Base-by-base conservation (phyloP, 805 yeast species). In the Candida sithepensis region DNA sequence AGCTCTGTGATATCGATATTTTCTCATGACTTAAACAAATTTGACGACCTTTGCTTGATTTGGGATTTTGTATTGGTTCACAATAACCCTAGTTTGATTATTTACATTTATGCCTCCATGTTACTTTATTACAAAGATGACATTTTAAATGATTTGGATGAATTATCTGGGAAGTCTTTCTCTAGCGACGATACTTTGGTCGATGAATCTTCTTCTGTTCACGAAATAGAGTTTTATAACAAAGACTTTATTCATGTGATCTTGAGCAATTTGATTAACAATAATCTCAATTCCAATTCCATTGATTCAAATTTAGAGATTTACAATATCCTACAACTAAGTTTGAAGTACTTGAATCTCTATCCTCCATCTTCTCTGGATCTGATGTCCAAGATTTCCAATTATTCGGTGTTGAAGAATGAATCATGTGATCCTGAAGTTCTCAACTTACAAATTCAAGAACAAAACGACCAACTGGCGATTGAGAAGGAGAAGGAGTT, bases 1-100 rank as follows among this genome's bases (percentile, higher is more conserved):
- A 85, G 96, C 18, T 78, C 92, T 1, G 69, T 92, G 1, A 71
- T 92, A 32, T 89, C 98, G 1, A 56, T 88, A 41, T 88, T 83
- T 61, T 71, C 92, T 8, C 97, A 91, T 66, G 90, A 88, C 50
- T 53, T 78, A 18, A 67, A 70, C 39, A 70, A 73, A 30, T 66
- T 75, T 42, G 68, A 67, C 12, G 76, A 78, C 24, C 66, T 87
- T 6, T 71, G 79, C 47, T 64, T 73, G 3, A 64, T 92, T 3
- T 88, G 94, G 79, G 96, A 88, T 61, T 78, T 76, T 46, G 69
- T 85, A 7, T 67, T 90, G 34, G 72, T 84, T 18, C 67, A 78
- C 41, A 74, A 74, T 44, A 78, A 86, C 0, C 75, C 86, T 46
- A 57, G 72, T 2, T 67, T 75, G 14, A 75, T 79, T 5, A 57